Evolutionary conservation across 176 grass and related monocot genomes (phyloP), one percentile per base, ranked within the genome.

Genomic region (Aegilops bicornis): DNA sequence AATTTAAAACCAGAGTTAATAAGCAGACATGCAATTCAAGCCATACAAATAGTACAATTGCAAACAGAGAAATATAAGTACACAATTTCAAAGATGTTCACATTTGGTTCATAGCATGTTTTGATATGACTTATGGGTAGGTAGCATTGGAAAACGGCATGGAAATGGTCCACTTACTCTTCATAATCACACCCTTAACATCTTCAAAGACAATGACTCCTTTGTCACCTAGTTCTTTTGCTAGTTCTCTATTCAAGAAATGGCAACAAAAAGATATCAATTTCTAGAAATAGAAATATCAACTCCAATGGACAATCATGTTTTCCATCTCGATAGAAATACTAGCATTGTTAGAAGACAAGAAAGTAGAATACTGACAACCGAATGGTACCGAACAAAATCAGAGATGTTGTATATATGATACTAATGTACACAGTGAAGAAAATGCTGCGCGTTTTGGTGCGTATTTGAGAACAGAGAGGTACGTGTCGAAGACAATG

Each of bases 171-270:
- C 27, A 83, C 86, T 87, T 92, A 95, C 96, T 89, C 86, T 94
- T 95, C 89, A 88, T 94, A 33, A 98, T 98, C 25, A 96, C 92
- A 85, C 85, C 88, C 76, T 83, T 91, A 73, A 98, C 90, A 83
- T 98, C 90, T 89, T 85, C 89, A 33, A 93, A 98, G 80, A 91
- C 89, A 78, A 98, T 91, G 59, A 92, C 25, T 63, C 93, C 91
- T 82, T 95, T 89, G 59, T 94, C 88, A 7, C 70, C 91, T 69
- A 95, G 85, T 42, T 86, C 68, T 92, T 89, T 95, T 78, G 93
- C 96, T 59, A 98, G 91, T 69, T 98, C 96, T 79, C 96, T 98
- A 73, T 69, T 89, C 23, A 89, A 76, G 35, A 89, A 86, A 83
- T 77, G 9, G 60, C 45, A 85, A 78, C 63, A 76, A 79, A 87